Evolutionary conservation across 805 yeast species (phyloP).

Genomic region (Clavispora fructus): DNA sequence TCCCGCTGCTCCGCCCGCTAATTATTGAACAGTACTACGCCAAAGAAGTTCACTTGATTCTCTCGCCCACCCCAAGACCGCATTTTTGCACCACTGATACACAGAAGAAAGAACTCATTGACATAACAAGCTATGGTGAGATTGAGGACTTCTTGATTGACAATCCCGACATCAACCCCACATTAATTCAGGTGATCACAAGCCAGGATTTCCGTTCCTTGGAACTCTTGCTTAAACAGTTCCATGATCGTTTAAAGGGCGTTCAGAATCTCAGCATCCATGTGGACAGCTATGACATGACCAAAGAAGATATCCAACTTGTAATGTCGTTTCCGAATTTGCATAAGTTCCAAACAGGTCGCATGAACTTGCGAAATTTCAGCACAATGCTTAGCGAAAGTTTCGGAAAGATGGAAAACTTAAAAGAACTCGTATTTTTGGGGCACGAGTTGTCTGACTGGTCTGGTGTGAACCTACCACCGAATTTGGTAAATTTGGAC

Average conservation of each 20-base stretch:
- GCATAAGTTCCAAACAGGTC: constrained; percentile 25
- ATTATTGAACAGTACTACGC: constrained; percentile 23
- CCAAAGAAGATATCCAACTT: constrained; percentile 15
- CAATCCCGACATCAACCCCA: constrained; percentile 26
- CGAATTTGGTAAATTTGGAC: constrained; percentile 23
- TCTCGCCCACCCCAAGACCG: constrained; percentile 27
- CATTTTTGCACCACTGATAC: constrained; percentile 8
- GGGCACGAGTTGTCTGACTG: constrained; percentile 29
- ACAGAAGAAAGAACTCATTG: constrained; percentile 9
- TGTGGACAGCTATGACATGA: constrained; percentile 22
- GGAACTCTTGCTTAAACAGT: constrained; percentile 18
- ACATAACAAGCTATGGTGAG: constrained; percentile 23
- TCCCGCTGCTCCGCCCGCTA: constrained; percentile 16
- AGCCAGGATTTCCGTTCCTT: constrained; percentile 29
- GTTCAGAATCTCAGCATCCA: constrained; percentile 21
- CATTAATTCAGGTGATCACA: constrained; percentile 21
- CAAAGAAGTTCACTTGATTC: constrained; percentile 28
- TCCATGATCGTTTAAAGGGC: constrained; percentile 12
- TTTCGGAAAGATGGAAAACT: constrained; percentile 7
- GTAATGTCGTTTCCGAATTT: constrained; percentile 23
- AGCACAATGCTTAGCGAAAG: neutral
- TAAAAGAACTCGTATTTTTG: constrained; percentile 26
- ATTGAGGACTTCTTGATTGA: constrained; percentile 27
- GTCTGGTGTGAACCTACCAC: constrained; percentile 24
- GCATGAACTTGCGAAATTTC: constrained; percentile 14